phyloP scores from a whole-genome alignment of 768 basidiomycete species.

The Kwoniella botswanensis region DNA sequence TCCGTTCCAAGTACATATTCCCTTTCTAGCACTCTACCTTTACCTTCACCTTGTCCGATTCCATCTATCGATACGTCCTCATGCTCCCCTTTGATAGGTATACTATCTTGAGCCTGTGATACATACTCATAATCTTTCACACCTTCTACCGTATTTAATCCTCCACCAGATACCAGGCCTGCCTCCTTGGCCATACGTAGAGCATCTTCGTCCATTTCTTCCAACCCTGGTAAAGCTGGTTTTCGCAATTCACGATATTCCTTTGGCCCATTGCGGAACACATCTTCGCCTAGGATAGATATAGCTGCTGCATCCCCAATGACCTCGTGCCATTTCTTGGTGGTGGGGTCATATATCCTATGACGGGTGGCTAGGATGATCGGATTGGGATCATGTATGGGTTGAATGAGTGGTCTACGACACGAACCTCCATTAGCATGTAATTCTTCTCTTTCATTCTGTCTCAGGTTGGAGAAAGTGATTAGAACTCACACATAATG shows the following conservation, averaged over 20 bases:
- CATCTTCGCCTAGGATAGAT: constrained; percentile 49
- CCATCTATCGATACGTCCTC: constrained; percentile 15
- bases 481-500: constrained; percentile 52
- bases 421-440: not conserved
- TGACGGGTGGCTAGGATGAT: constrained; percentile 50
- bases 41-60: constrained; percentile 15
- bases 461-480: not conserved
- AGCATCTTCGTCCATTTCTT: constrained; percentile 20
- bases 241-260: constrained; percentile 31
- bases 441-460: no score
- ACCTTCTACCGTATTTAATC: not conserved
- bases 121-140: constrained; percentile 3
- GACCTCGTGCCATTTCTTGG: constrained; percentile 54
- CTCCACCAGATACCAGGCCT: constrained; percentile 7
- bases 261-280: constrained; percentile 42
- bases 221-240: constrained; percentile 37
- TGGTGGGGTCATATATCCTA: constrained; percentile 44
- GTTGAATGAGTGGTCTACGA: constrained; percentile 54
- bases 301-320: constrained; percentile 55
- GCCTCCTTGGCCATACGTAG: constrained; percentile 18
- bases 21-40: constrained; percentile 16
- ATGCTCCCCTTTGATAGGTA: constrained; percentile 9
- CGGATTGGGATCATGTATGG: constrained; percentile 53
- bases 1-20: constrained; percentile 7
- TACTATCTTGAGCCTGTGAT: not conserved